phyloP scores from a whole-genome alignment of 768 basidiomycete genomes.

The Stropharia rugosoannulata region DNA sequence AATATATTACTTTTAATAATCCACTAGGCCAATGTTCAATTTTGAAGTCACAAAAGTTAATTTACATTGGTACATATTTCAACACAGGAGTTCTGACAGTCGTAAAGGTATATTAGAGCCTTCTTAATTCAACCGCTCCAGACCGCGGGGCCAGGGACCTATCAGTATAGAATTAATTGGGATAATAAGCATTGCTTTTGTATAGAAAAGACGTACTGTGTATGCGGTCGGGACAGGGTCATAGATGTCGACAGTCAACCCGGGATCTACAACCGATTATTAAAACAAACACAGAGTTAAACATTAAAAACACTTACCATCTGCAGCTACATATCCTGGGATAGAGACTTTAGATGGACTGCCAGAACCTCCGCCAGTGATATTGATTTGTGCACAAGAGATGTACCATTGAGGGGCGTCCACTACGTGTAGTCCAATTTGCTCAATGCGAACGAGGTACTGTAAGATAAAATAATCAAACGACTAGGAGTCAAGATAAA shows the following conservation, averaged over 20 bases:
- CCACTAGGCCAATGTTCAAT: too few relatives aligned
- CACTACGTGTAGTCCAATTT: conserved; percentile 43
- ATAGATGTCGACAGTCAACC: conserved; percentile 43
- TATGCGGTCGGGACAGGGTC: conserved; percentile 33
- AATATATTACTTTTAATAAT: too few relatives aligned
- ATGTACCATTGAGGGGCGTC: conserved; percentile 48
- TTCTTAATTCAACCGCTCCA: conserved; percentile 14
- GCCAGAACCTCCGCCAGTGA: conserved; percentile 42
- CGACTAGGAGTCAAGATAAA: not conserved
- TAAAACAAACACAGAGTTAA: not conserved
- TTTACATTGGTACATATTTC: not conserved
- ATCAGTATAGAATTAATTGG: not conserved
- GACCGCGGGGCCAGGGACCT: conserved; percentile 18
- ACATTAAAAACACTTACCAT: conserved; percentile 21
- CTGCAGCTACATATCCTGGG: conserved; percentile 44
- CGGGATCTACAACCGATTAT: conserved; percentile 26
- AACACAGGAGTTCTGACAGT: not conserved
- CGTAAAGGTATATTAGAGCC: not conserved
- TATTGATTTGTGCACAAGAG: conserved; percentile 46
- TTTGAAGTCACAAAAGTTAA: not conserved
- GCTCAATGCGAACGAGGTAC: conserved; percentile 48
- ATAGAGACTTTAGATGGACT: conserved; percentile 46
- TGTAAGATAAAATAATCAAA: conserved; percentile 11
- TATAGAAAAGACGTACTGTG: conserved; percentile 15
- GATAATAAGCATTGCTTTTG: not conserved